Evolutionary conservation across 164 flowering plant species (phyloP), one percentile per base, ranked within the genome.

Genomic region (Magnolia kwangsiensis): DNA sequence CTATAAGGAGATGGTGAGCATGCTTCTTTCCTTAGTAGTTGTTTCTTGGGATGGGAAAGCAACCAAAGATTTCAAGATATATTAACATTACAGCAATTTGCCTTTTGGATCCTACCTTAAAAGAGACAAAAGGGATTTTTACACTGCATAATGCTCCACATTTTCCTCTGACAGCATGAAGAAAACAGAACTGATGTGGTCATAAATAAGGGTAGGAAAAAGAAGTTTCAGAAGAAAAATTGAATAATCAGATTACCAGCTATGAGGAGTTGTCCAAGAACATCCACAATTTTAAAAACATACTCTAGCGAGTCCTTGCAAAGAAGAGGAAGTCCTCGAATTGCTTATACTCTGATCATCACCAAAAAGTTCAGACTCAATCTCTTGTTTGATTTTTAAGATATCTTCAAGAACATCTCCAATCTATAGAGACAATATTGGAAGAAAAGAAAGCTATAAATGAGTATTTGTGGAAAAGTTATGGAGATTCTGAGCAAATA

Each of bases 111-210:
- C 96, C 84, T 91, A 97, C 85, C 97, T 89, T 87, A 96, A 77
- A 51, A 96, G 79, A 14, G 99, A 88, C 95, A 96, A 86, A 63
- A 96, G 90, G 45, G 97, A 93, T 81, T 94, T 96, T 73, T 90
- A 86, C 73, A 90, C 99, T 16, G 98, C 98, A 88, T 96, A 98
- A 24, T 98, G 95, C 90, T 95, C 98, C 80, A 93, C 95, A 86
- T 89, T 86, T 81, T 94, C 97, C 75, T 91, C 98, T 21, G 83
- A 55, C 20, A 75, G 75, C 6, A 67, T 69, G 51, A 73, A 8
- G 21, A 45, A 77, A 71, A 23, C 73, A 58, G 16, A 14, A 72
- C 29, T 61, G 24, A 31, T 9, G 24, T 29, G 14, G 7, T 3
- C 13, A 23, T 1, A 23, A 72, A 16, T 18, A 72, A 19, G 6